Evolutionary conservation across 169 alveolate species (phyloP).

Genomic region (Plasmodium falciparum): DNA sequence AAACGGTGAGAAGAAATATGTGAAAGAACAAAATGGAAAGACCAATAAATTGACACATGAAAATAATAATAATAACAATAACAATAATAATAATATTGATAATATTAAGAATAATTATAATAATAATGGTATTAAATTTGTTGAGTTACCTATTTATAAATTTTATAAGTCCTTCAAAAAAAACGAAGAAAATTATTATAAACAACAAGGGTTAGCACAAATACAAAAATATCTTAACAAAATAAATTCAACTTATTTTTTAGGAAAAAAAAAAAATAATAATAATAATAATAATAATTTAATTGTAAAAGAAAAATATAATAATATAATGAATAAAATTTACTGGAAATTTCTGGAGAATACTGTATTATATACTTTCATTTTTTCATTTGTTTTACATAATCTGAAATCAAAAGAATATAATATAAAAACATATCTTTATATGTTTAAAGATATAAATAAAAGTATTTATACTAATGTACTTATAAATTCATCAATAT

Average conservation of each 20-base stretch:
- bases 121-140: not conserved
- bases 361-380: conserved; percentile 46
- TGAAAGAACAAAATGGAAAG: no score
- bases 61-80: no score
- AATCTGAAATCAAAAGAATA: conserved; percentile 64
- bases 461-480: conserved; percentile 45
- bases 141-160: conserved; percentile 11
- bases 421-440: conserved; percentile 25
- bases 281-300: no score
- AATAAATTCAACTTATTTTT: conserved; percentile 7
- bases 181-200: conserved; percentile 41
- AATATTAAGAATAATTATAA: not conserved
- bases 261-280: not conserved
- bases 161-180: conserved; percentile 29
- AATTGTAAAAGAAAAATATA: not conserved
- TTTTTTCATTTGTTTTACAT: conserved; percentile 62
- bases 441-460: conserved; percentile 32
- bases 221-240: conserved; percentile 33
- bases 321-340: conserved; percentile 58
- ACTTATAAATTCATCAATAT: conserved; percentile 41
- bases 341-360: conserved; percentile 64
- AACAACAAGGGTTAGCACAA: conserved; percentile 19
- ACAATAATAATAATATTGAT: no score
- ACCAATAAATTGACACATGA: no score
- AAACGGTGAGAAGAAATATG: no score